phyloP scores from a whole-genome alignment of 2,329 filamentous ascomycete species.

The Neonectria neomacrospora region DNA sequence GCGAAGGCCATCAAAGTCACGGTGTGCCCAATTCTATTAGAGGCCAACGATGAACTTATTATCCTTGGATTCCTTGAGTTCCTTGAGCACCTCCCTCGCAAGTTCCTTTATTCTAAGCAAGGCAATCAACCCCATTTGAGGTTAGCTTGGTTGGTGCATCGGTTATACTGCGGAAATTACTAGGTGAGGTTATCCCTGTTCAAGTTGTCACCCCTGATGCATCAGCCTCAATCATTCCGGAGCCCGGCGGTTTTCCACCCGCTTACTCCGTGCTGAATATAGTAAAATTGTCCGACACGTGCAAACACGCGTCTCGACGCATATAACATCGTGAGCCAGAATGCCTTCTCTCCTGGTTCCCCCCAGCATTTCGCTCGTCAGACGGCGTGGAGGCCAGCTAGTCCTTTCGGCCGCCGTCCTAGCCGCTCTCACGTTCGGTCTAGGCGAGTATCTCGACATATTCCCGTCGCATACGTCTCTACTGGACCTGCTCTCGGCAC shows the following conservation, averaged over 20 bases:
- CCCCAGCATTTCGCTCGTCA: slow-evolving; percentile 17
- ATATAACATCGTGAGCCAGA: background rate
- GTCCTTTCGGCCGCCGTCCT: slow-evolving; percentile 22
- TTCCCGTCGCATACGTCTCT: slow-evolving; percentile 28
- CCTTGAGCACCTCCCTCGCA: too few relatives aligned
- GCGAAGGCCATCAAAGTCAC: too few relatives aligned
- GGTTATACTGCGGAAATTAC: background rate
- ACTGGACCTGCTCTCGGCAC: slow-evolving; percentile 29
- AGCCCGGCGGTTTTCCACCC: background rate
- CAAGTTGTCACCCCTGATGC: background rate
- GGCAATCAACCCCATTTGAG: too few relatives aligned
- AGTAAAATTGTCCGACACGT: background rate
- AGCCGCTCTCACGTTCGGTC: slow-evolving; percentile 6
- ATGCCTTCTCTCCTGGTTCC: slow-evolving; percentile 10
- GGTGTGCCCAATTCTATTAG: too few relatives aligned
- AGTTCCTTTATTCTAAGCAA: too few relatives aligned
- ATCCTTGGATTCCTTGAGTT: too few relatives aligned
- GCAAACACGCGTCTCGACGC: background rate
- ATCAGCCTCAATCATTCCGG: background rate
- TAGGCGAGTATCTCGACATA: slow-evolving; percentile 32
- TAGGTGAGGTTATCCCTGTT: background rate
- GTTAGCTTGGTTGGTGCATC: background rate
- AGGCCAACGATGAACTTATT: too few relatives aligned
- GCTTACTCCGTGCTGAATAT: background rate
- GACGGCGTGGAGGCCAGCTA: slow-evolving; percentile 12